phyloP scores from a whole-genome alignment of 768 basidiomycete species.

The Pluteus cervinus region DNA sequence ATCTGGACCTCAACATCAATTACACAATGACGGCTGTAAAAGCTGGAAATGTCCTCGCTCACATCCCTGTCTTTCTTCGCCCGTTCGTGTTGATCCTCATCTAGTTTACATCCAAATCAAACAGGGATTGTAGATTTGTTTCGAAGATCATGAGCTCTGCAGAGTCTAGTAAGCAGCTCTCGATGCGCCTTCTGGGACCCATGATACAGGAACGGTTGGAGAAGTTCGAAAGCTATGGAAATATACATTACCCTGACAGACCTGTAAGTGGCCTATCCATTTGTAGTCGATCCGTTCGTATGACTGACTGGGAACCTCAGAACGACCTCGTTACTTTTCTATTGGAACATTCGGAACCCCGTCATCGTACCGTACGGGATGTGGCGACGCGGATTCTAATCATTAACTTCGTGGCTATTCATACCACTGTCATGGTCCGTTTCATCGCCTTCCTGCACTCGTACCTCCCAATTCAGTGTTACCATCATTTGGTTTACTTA shows the following conservation, averaged over 20 bases:
- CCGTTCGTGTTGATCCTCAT: constrained; percentile 11
- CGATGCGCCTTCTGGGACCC: constrained; percentile 18
- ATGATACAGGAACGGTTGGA: constrained; percentile 20
- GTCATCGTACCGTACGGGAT: constrained; percentile 19
- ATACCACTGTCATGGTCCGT: constrained; percentile 38
- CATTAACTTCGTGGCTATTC: constrained; percentile 36
- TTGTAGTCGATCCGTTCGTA: not conserved
- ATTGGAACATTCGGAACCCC: constrained; percentile 29
- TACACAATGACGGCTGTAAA: constrained; percentile 12
- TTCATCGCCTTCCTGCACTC: not conserved
- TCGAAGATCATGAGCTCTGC: not conserved
- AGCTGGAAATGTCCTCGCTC: constrained; percentile 15
- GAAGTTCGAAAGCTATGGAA: constrained; percentile 17
- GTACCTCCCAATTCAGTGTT: not conserved
- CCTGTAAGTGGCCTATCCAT: constrained; percentile 15
- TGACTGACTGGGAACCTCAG: constrained; percentile 16
- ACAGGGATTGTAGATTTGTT: constrained; percentile 1
- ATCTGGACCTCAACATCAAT: constrained; percentile 10
- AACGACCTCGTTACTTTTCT: constrained; percentile 45
- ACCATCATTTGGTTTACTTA: constrained; percentile 8
- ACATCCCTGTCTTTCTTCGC: constrained; percentile 19
- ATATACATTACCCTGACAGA: constrained; percentile 22
- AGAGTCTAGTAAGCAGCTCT: not conserved
- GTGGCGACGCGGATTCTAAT: constrained; percentile 29
- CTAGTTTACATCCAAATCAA: not conserved